These are phyloP conservation scores for Microcyclosporella mali DNA, from an alignment of 2,329 filamentous ascomycete species.

Conservation along the genomic window DNA sequence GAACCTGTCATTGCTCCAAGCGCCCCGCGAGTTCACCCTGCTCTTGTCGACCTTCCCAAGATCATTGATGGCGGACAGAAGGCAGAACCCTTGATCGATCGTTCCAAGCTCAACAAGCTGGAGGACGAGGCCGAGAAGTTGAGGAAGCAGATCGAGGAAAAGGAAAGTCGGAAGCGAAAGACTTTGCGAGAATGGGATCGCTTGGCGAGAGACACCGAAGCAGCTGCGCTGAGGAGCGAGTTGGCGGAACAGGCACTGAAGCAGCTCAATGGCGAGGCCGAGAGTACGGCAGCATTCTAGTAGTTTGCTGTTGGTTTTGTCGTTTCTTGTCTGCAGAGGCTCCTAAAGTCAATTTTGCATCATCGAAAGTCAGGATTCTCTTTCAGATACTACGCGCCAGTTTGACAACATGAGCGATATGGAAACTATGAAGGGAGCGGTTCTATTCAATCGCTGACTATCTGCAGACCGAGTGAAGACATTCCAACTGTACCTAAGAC, in stretches of 20 bases:
- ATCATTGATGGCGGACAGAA: slow-evolving; percentile 41
- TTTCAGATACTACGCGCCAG: no score
- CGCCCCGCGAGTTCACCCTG: slow-evolving; percentile 23
- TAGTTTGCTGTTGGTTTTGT: slow-evolving; percentile 4
- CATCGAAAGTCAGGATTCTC: no score
- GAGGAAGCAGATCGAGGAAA: slow-evolving; percentile 41
- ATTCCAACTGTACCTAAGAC: no score
- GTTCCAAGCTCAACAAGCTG: slow-evolving; percentile 39
- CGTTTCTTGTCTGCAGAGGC: no score
- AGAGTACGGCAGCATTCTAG: slow-evolving; percentile 25
- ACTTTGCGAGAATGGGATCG: slow-evolving; percentile 42
- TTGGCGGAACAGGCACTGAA: slow-evolving; percentile 44
- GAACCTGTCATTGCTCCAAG: slow-evolving; percentile 10
- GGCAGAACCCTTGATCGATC: slow-evolving; percentile 39
- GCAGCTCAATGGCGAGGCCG: slow-evolving; percentile 23
- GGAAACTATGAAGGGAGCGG: no score
- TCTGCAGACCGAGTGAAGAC: no score
- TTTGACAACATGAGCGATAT: no score
- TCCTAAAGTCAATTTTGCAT: no score
- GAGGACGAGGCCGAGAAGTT: slow-evolving; percentile 44
- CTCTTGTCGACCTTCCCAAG: slow-evolving; percentile 40
- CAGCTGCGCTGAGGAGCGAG: slow-evolving; percentile 40
- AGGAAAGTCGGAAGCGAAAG: slow-evolving; percentile 40
- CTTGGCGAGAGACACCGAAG: slow-evolving; percentile 39
- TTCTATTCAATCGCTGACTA: no score